These are phyloP conservation scores for Gossypium davidsonii DNA, from an alignment of 441 rosid genomes.

Conservation along the genomic window DNA sequence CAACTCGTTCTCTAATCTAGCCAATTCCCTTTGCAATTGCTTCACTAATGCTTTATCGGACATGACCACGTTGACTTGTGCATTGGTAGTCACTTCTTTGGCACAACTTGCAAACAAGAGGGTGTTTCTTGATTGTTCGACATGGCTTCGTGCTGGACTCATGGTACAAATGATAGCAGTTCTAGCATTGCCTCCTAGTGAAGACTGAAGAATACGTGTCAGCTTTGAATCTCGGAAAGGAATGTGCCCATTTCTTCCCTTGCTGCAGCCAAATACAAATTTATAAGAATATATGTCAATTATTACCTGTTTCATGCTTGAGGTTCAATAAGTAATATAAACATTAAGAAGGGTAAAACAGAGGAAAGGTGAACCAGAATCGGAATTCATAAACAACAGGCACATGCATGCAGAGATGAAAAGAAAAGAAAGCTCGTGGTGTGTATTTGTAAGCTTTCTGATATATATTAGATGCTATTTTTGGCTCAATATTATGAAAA, in stretches of 20 bases:
- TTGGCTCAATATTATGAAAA: neutral
- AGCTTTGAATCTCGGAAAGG: conserved; percentile 75
- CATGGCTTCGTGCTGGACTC: conserved; percentile 68
- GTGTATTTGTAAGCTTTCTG: neutral
- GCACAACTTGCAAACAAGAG: conserved; percentile 78
- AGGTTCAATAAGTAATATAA: neutral
- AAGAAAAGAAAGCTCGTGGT: neutral
- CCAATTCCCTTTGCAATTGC: conserved; percentile 68
- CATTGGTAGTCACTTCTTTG: conserved; percentile 69
- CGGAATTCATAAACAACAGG: neutral
- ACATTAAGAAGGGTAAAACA: neutral
- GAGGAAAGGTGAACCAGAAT: neutral
- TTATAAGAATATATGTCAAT: conserved; percentile 12
- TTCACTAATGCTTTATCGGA: conserved; percentile 65
- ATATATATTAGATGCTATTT: neutral
- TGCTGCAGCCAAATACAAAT: conserved; percentile 41
- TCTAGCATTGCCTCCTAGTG: conserved; percentile 65
- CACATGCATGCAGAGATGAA: neutral
- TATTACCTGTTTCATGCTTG: neutral
- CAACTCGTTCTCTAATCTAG: conserved; percentile 61
- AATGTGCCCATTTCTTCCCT: conserved; percentile 65
- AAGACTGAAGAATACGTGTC: conserved; percentile 63
- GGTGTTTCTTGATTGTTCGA: conserved; percentile 76
- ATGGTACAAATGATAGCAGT: conserved; percentile 68
- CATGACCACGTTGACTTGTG: conserved; percentile 64